Evolutionary conservation across 345 rosid genomes (phyloP), one percentile per base, ranked within the genome.

Genomic region (Sisymbrium irio): DNA sequence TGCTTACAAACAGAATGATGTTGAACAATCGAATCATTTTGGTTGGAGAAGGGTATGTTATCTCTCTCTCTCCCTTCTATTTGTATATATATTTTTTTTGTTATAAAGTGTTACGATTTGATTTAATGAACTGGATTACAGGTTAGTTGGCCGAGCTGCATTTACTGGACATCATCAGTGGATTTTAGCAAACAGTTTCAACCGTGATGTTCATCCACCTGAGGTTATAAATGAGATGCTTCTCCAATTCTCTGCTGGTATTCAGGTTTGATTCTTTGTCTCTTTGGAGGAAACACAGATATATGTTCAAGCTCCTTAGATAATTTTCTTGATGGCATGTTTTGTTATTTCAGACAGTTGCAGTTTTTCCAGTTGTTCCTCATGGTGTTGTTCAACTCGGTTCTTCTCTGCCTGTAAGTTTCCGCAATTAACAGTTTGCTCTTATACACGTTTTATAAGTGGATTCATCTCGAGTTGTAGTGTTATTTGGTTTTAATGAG

Each of bases 351-450:
- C 91, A 90, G 97, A 90, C 97, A 9, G 79, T 96, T 74, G 95
- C 84, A 13, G 96, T 92, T 53, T 78, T 95, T 79, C 97, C 99
- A 6, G 86, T 88, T 72, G 80, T 74, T 56, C 91, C 91, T 39
- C 89, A 87, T 67, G 99, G 99, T 58, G 96, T 96, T 67, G 84
- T 92, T 83, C 98, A 92, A 66, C 85, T 96, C 36, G 99, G 96
- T 80, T 92, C 98, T 49, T 84, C 88, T 30, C 71, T 79, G 18
- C 61, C 85, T 51, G 99, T 95, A 85, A 87, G 98, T 79, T 62
- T 32, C 49, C 2, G 28, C 50, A 12, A 3, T 72, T 42, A 7
- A 7, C 7, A 18, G 62, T 3, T 11, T 15, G 46, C 58, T 67
- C 36, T 28, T 44, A 8, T 6, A 22, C 22, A 36, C 28, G 49